Percentiles rank a stretch among this genome's conserved stretches.
These are phyloP conservation scores for Hysterangium stoloniferum DNA, from an alignment of 768 basidiomycete genomes.

Conservation along the genomic window DNA sequence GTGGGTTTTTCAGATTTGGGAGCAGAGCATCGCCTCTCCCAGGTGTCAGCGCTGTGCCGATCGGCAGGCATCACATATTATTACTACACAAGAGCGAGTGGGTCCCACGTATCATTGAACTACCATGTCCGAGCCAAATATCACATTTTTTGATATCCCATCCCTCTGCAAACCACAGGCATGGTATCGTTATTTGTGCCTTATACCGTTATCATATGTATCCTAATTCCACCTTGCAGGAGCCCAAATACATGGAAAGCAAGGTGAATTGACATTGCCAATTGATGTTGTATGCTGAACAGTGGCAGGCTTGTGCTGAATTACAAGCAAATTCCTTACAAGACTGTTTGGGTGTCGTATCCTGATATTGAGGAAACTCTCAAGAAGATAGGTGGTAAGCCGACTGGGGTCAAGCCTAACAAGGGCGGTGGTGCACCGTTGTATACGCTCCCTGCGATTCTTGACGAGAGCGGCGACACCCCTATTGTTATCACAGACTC, in stretches of 20 bases:
- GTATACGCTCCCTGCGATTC: conserved; percentile 64
- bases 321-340: conserved; percentile 63
- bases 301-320: conserved; percentile 59
- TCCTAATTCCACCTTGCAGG: background rate
- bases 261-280: conserved; percentile 31
- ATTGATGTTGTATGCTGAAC: background rate
- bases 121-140: conserved; percentile 30
- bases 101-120: conserved; percentile 44
- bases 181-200: conserved; percentile 35
- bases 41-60: conserved; percentile 21
- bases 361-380: conserved; percentile 54
- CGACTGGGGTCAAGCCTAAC: conserved; percentile 24
- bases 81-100: conserved; percentile 41
- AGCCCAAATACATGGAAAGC: conserved; percentile 68
- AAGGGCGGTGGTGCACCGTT: conserved; percentile 22
- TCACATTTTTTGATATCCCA: conserved; percentile 61
- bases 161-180: conserved; percentile 47
- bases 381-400: conserved; percentile 28
- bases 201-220: background rate
- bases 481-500: conserved; percentile 55
- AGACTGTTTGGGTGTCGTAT: conserved; percentile 64
- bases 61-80: conserved; percentile 39
- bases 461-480: conserved; percentile 39
- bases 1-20: no score
- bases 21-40: conserved; percentile 20